Percentiles rank a stretch among this genome's conserved stretches.
Evolutionary conservation across 73 alveolate species (phyloP).

Genomic region (Blepharisma stoltei): DNA sequence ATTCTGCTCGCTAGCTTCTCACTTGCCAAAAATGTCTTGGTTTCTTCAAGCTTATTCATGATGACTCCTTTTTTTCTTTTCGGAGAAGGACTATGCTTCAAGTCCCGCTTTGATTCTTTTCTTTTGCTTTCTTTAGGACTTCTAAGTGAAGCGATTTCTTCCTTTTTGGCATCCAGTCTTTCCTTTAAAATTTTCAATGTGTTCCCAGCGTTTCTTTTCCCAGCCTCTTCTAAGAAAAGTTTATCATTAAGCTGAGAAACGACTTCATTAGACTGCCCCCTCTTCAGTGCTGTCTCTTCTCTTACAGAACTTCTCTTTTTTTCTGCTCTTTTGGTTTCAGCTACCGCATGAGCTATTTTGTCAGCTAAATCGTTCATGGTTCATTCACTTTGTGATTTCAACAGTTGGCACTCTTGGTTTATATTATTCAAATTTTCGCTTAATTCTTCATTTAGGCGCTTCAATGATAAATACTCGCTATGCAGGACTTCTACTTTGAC

Average conservation of each 20-base stretch:
- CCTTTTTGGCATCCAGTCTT: neutral
- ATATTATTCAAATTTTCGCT: no score
- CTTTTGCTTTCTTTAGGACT: neutral
- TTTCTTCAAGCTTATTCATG: neutral
- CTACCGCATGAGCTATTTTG: neutral
- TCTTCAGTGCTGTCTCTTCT: conserved; percentile 13
- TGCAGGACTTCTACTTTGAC: conserved; percentile 4
- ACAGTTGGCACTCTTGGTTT: no score
- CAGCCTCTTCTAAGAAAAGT: neutral
- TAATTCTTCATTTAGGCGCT: neutral
- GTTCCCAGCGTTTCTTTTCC: neutral
- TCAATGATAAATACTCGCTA: neutral
- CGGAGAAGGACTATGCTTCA: no score
- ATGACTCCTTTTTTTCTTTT: no score
- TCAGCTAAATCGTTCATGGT: neutral
- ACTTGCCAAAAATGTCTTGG: conserved; percentile 15
- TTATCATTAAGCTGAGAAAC: neutral
- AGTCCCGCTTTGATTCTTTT: no score
- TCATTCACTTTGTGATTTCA: no score
- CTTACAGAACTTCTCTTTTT: conserved; percentile 1
- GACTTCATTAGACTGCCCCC: neutral
- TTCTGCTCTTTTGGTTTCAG: conserved; percentile 4
- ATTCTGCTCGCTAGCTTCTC: neutral
- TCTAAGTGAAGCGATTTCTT: neutral
- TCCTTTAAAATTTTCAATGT: neutral